Base-by-base conservation (phyloP, 257 asterid species). In the Leonotis leonurus region DNA sequence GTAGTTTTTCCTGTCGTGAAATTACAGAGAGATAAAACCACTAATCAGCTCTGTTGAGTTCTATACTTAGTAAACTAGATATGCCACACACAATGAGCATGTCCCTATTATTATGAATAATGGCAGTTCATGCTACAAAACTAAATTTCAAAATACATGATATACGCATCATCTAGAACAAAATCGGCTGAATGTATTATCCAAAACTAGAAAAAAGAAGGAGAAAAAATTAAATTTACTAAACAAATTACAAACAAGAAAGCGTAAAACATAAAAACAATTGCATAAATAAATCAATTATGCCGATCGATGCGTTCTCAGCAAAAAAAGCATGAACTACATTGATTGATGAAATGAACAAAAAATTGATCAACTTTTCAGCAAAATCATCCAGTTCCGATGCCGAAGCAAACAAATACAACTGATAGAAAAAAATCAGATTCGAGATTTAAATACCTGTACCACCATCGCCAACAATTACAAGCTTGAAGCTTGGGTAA, bases 391-490 rank as follows among this genome's bases (percentile, higher is more conserved):
- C 24, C 9, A 50, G 35, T 40, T 14, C 20, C 17, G n/a, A 29
- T 8, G 24, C 16, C 10, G 24, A 21, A 43, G 8, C 55, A 65
- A 12, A 29, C 11, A 41, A 48, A 18, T 22, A 1, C 11, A 18
- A 8, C n/a, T 14, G 3, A 33, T 0, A n/a, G n/a, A n/a, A 16
- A 65, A 52, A 22, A 16, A 22, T 17, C 21, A 64, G 26, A 39
- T 14, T 65, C 25, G 6, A 27, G 17, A 65, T 12, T 21, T 6
- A 6, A 41, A 11, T 69, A 88, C 96, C 95, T 37, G 95, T 88
- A 29, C 95, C 96, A 58, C 96, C 96, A 74, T 88, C 96, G 18
- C 96, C 96, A 18, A 88, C 96, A 45, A 88, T 80, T 0, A 88
- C 96, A 66, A 88, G 96, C 85, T 88, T 88, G 71, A 88, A 88